These are phyloP conservation scores for Emmonsia crescens DNA, from an alignment of 2,329 filamentous ascomycete genomes.

Conservation along the genomic window DNA sequence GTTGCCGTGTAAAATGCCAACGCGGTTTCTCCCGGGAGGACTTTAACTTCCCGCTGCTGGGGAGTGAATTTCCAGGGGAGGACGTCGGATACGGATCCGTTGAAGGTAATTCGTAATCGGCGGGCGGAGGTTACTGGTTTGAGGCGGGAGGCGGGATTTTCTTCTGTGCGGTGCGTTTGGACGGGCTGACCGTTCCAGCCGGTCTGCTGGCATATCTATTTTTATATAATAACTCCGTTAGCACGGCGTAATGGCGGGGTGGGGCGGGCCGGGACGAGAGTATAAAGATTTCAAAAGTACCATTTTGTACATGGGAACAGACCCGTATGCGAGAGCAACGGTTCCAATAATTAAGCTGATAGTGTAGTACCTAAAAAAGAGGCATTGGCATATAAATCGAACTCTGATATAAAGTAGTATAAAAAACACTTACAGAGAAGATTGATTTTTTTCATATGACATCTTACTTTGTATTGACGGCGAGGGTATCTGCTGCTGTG, in stretches of 20 bases:
- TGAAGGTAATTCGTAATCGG: conserved; percentile 91
- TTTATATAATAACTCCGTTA: neutral
- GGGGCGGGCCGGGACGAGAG: neutral
- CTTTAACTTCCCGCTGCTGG: conserved; percentile 91
- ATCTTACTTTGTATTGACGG: conserved; percentile 24
- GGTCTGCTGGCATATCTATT: conserved; percentile 41
- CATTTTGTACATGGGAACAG: conserved; percentile 44
- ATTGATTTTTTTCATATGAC: conserved; percentile 41
- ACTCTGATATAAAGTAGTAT: conserved; percentile 1
- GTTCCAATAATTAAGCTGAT: conserved; percentile 53
- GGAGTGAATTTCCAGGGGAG: conserved; percentile 96
- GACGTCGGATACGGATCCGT: conserved; percentile 86
- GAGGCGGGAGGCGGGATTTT: conserved; percentile 64
- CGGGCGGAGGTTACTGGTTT: conserved; percentile 69
- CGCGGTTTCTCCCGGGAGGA: conserved; percentile 91
- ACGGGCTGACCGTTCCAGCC: conserved; percentile 89
- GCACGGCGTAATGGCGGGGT: too few relatives aligned
- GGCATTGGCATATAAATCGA: conserved; percentile 5
- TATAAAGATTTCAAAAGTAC: conserved; percentile 22
- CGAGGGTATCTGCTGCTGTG: conserved; percentile 19
- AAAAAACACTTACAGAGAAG: conserved; percentile 38
- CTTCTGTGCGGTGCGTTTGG: conserved; percentile 58
- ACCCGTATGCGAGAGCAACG: conserved; percentile 53
- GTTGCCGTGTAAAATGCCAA: conserved; percentile 96
- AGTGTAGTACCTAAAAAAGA: conserved; percentile 47